Percentiles rank a stretch among this genome's conserved stretches.
Evolutionary conservation across 1,284 basidiomycete genomes (phyloP).

Genomic region (Mixia osmundae): DNA sequence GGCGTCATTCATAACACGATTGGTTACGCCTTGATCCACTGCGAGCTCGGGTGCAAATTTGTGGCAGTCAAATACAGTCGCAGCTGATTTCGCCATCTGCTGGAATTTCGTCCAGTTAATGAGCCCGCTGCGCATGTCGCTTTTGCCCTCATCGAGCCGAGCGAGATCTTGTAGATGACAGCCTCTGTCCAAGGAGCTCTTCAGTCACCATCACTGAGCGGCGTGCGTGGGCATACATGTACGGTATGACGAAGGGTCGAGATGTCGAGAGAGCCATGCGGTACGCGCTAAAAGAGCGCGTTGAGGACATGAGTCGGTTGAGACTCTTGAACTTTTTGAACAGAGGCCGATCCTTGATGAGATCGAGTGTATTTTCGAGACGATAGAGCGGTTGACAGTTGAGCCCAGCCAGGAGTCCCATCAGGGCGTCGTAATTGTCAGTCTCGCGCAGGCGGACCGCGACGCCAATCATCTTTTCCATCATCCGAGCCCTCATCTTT

Average conservation of each 20-base stretch:
- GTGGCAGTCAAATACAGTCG: slow-evolving; percentile 16
- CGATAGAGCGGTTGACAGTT: slow-evolving; percentile 19
- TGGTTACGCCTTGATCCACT: slow-evolving; percentile 12
- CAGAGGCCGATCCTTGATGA: slow-evolving; percentile 12
- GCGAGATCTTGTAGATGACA: slow-evolving; percentile 20
- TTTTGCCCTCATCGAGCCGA: slow-evolving; percentile 17
- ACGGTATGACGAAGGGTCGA: slow-evolving; percentile 16
- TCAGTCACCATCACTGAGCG: neutral
- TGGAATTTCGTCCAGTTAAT: slow-evolving; percentile 20
- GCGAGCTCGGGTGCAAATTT: slow-evolving; percentile 11
- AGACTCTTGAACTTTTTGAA: slow-evolving; percentile 17
- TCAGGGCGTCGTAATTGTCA: slow-evolving; percentile 20
- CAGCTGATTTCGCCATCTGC: slow-evolving; percentile 15
- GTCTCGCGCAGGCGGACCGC: slow-evolving; percentile 15
- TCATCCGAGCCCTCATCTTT: slow-evolving; percentile 13
- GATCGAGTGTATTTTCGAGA: slow-evolving; percentile 13
- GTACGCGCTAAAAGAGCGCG: slow-evolving; percentile 18
- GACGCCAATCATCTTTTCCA: slow-evolving; percentile 18
- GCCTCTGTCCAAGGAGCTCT: slow-evolving; percentile 10
- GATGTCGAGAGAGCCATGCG: slow-evolving; percentile 17
- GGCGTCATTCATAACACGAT: too few species aligned
- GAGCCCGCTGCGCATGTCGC: slow-evolving; percentile 18
- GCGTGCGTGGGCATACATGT: slow-evolving; percentile 13
- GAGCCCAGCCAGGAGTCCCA: slow-evolving; percentile 19
- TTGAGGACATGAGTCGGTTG: slow-evolving; percentile 18